phyloP scores from a whole-genome alignment of 176 grass and related monocot genomes.

The Paspalum notatum region DNA sequence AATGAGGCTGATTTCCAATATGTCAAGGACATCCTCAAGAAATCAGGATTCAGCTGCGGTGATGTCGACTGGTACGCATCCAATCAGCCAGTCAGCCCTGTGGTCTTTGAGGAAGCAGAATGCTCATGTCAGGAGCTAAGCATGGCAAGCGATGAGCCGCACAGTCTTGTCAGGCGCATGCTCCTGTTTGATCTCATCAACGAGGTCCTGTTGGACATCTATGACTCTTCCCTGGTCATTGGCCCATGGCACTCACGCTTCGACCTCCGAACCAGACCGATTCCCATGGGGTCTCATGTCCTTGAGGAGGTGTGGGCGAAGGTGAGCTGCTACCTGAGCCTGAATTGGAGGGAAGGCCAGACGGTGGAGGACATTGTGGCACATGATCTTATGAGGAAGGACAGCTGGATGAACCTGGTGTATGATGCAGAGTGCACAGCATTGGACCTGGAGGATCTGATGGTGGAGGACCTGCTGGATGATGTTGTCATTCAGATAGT shows the following conservation, averaged over 20 bases:
- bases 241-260: constrained; percentile 56
- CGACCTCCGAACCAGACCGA: constrained; percentile 41
- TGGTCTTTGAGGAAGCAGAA: constrained; percentile 69
- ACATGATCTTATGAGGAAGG: constrained; percentile 60
- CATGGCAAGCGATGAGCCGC: constrained; percentile 38
- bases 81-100: constrained; percentile 63
- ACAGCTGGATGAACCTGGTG: constrained; percentile 81
- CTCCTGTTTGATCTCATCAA: constrained; percentile 95
- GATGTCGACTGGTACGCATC: constrained; percentile 62
- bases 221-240: constrained; percentile 53
- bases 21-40: constrained; percentile 79
- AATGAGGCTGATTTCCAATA: constrained; percentile 81
- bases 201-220: constrained; percentile 72
- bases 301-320: constrained; percentile 80
- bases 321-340: constrained; percentile 61
- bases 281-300: constrained; percentile 65
- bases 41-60: constrained; percentile 67
- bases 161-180: constrained; percentile 61
- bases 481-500: constrained; percentile 69
- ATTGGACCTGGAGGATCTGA: constrained; percentile 67
- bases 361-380: constrained; percentile 71
- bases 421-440: constrained; percentile 52
- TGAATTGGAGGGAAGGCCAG: constrained; percentile 50
- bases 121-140: constrained; percentile 43
- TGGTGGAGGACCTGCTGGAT: constrained; percentile 79